A percentile compares a stretch with the other conserved stretches of the same genome.
phyloP scores from a whole-genome alignment of 2,329 filamentous ascomycete species.

The Pseudogymnoascus sp. region DNA sequence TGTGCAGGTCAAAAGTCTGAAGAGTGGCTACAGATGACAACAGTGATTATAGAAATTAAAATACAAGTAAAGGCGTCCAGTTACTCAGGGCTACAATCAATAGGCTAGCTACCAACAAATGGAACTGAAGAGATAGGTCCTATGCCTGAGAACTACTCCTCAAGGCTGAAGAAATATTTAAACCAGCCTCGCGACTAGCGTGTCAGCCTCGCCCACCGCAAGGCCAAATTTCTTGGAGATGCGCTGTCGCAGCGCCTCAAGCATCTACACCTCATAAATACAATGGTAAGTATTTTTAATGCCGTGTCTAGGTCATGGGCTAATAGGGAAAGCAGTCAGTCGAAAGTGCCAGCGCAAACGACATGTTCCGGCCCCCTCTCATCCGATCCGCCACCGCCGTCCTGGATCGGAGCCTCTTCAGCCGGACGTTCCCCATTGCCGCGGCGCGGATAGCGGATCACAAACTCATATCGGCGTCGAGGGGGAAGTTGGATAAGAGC shows the following conservation, averaged over 20 bases:
- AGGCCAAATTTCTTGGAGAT: conserved; percentile 4
- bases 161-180: conserved; percentile 7
- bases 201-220: not conserved
- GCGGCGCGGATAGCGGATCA: conserved; percentile 71
- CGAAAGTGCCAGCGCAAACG: conserved; percentile 7
- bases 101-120: too few species aligned
- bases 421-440: conserved; percentile 63
- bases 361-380: conserved; percentile 65
- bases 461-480: conserved; percentile 64
- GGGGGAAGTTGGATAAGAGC: conserved; percentile 55
- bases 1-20: too few species aligned
- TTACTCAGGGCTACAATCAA: too few species aligned
- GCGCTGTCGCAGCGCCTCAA: not conserved
- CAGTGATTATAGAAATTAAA: too few species aligned
- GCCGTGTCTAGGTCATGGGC: not conserved
- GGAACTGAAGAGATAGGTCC: too few species aligned
- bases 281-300: not conserved
- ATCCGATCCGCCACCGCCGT: conserved; percentile 65
- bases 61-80: too few species aligned
- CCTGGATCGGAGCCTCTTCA: conserved; percentile 78
- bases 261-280: conserved; percentile 1
- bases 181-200: conserved; percentile 4
- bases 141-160: too few species aligned
- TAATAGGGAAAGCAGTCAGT: not conserved
- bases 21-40: too few species aligned